These are phyloP conservation scores for Aspergillus avenaceus DNA, from an alignment of 495 filamentous ascomycete genomes.

Conservation along the genomic window DNA sequence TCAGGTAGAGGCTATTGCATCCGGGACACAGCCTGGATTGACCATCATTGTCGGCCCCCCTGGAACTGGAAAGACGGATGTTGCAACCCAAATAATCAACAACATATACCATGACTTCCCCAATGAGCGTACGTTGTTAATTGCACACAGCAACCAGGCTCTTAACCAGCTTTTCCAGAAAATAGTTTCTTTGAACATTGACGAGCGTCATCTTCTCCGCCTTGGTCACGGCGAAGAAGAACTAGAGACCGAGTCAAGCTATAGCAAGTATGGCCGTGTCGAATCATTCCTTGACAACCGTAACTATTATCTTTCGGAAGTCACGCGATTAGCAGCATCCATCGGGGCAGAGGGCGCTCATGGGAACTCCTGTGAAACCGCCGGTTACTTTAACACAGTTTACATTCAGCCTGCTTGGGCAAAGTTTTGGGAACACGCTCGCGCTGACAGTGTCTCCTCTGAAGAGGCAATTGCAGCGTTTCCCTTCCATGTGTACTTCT, in stretches of 20 bases:
- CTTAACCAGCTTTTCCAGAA: constrained; percentile 99
- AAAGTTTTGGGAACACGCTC: constrained; percentile 66
- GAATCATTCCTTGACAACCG: constrained; percentile 94
- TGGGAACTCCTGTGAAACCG: constrained; percentile 92
- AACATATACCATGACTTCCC: constrained; percentile 99
- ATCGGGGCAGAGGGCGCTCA: constrained; percentile 87
- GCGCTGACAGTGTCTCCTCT: constrained; percentile 45
- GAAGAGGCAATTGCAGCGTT: constrained; percentile 70
- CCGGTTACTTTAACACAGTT: constrained; percentile 90
- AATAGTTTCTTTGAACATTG: constrained; percentile 90
- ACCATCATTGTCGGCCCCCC: constrained; percentile 94
- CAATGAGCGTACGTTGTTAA: constrained; percentile 80
- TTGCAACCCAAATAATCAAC: constrained; percentile 97
- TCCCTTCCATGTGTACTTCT: constrained; percentile 87
- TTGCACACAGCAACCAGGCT: constrained; percentile 97
- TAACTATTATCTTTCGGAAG: constrained; percentile 71
- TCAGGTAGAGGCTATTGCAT: constrained; percentile 89
- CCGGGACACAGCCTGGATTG: constrained; percentile 90
- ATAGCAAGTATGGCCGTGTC: constrained; percentile 92
- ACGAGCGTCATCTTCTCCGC: constrained; percentile 88
- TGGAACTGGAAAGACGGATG: constrained; percentile 97
- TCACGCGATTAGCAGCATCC: constrained; percentile 77
- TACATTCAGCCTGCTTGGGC: constrained; percentile 87
- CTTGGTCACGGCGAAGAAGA: constrained; percentile 95
- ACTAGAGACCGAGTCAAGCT: constrained; percentile 77